A percentile compares a stretch with the other conserved stretches of the same genome.
Conservation (phyloP, 2,329 filamentous ascomycete species). For the Fusarium foetens region DNA sequence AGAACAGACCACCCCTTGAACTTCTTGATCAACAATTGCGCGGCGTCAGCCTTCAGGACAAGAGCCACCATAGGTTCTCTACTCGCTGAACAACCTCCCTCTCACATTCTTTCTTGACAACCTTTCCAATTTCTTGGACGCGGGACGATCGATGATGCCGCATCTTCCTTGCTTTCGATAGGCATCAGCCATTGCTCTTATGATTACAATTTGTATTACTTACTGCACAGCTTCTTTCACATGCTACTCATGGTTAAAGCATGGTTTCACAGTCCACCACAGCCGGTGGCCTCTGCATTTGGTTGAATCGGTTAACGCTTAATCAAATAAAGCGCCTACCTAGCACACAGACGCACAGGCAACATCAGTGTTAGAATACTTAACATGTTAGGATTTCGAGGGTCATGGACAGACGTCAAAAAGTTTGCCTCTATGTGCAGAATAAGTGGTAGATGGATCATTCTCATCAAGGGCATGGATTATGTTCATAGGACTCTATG, state of each 20-base stretch:
- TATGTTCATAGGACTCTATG: slow-evolving; percentile 31
- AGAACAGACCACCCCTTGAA: slow-evolving; percentile 56
- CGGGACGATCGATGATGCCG: not conserved
- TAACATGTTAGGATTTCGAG: slow-evolving; percentile 44
- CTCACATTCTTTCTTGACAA: slow-evolving; percentile 15
- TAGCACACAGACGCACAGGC: slow-evolving; percentile 6
- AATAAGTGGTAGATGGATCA: slow-evolving; percentile 23
- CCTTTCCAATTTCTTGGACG: slow-evolving; percentile 16
- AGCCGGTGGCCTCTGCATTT: slow-evolving; percentile 13
- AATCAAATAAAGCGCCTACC: slow-evolving; percentile 19
- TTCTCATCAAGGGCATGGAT: slow-evolving; percentile 13
- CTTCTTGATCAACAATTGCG: slow-evolving; percentile 30
- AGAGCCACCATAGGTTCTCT: slow-evolving; percentile 19
- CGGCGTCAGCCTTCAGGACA: slow-evolving; percentile 27
- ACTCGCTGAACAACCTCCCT: slow-evolving; percentile 29
- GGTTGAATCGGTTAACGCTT: not conserved
- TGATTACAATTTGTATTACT: slow-evolving; percentile 48
- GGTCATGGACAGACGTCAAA: slow-evolving; percentile 28
- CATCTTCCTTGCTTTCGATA: slow-evolving; percentile 21
- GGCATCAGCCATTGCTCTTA: slow-evolving; percentile 49
- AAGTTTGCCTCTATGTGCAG: slow-evolving; percentile 9
- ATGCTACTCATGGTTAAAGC: slow-evolving; percentile 15
- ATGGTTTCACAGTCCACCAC: slow-evolving; percentile 4
- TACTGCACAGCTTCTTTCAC: slow-evolving; percentile 18
- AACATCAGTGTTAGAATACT: slow-evolving; percentile 36